These are phyloP conservation scores for Eutrema japonicum DNA, from an alignment of 345 rosid genomes.

Conservation along the genomic window DNA sequence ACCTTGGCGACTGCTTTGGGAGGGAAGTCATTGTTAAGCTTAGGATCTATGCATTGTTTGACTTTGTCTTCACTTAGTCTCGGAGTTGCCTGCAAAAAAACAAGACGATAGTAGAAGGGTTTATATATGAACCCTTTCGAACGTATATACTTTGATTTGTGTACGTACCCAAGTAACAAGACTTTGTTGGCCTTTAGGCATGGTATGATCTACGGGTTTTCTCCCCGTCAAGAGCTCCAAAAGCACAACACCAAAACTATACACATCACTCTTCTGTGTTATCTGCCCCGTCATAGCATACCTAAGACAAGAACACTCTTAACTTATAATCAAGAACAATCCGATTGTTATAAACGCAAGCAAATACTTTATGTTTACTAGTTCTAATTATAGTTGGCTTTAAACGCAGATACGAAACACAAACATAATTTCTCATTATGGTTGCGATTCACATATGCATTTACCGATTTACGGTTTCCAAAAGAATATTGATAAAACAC, in stretches of 20 bases:
- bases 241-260: constrained; percentile 99
- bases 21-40: constrained; percentile 85
- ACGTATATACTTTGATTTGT: background rate
- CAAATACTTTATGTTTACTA: background rate
- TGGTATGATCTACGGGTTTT: constrained; percentile 98
- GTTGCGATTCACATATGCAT: background rate
- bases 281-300: constrained; percentile 99
- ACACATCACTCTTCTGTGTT: constrained; percentile 96
- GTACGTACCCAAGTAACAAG: constrained; percentile 93
- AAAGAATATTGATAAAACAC: background rate
- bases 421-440: background rate
- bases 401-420: background rate
- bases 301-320: constrained; percentile 48
- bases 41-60: constrained; percentile 97
- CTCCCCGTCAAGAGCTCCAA: constrained; percentile 94
- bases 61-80: constrained; percentile 98
- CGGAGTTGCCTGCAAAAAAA: constrained; percentile 82
- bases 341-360: background rate
- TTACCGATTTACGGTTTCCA: background rate
- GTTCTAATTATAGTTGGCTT: background rate
- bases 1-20: constrained; percentile 99
- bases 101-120: background rate
- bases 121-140: background rate
- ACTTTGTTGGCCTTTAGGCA: constrained; percentile 99
- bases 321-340: background rate